Conservation (phyloP, 1,284 basidiomycete genomes). For the Ustilago curta region DNA sequence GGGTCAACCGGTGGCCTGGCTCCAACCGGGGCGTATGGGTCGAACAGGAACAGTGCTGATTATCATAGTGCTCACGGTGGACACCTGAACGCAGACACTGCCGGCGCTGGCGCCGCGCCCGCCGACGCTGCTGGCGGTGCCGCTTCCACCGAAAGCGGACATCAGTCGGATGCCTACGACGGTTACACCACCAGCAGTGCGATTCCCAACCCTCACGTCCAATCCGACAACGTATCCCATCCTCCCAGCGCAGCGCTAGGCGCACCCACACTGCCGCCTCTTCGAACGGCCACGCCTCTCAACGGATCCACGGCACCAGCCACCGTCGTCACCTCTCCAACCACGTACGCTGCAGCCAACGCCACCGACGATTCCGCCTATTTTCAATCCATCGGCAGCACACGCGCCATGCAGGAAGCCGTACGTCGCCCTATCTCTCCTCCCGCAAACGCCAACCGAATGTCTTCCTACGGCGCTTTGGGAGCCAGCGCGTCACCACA, state of each 20-base stretch:
- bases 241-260: slow-evolving; percentile 28
- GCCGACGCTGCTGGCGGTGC: neutral
- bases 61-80: slow-evolving; percentile 40
- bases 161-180: slow-evolving; percentile 48
- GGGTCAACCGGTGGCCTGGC: slow-evolving; percentile 23
- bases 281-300: slow-evolving; percentile 47
- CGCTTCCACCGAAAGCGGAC: slow-evolving; percentile 27
- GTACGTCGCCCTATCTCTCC: slow-evolving; percentile 53
- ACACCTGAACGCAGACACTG: neutral
- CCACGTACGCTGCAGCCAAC: slow-evolving; percentile 12
- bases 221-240: slow-evolving; percentile 7
- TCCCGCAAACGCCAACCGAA: neutral
- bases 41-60: slow-evolving; percentile 46
- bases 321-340: slow-evolving; percentile 18
- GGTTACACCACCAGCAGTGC: slow-evolving; percentile 20
- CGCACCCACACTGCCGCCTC: slow-evolving; percentile 51
- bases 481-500: slow-evolving; percentile 9
- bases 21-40: slow-evolving; percentile 12
- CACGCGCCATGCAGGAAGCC: slow-evolving; percentile 59
- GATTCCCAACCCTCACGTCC: slow-evolving; percentile 4
- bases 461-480: slow-evolving; percentile 38
- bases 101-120: neutral
- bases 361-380: slow-evolving; percentile 47
- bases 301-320: slow-evolving; percentile 19
- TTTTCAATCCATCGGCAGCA: slow-evolving; percentile 59